A percentile compares a stretch with the other conserved stretches of the same genome.
Conservation (phyloP, 495 filamentous ascomycete species). For the Lepraria neglecta region DNA sequence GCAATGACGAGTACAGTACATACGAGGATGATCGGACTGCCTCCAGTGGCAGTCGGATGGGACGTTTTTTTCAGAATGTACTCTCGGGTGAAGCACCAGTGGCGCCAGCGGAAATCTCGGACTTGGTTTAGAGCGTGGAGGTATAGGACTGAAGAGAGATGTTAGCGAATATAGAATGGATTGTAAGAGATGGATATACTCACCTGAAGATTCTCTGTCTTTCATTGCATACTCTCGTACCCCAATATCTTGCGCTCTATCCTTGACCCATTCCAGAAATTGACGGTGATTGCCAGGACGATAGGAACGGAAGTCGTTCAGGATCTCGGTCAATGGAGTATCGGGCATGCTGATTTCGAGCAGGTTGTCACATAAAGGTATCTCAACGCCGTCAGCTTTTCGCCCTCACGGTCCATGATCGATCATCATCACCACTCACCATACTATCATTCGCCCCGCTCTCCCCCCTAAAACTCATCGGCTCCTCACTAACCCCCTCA, state of each 20-base stretch:
- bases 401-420: neutral
- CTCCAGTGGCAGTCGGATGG: slow-evolving; percentile 84
- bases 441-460: slow-evolving; percentile 86
- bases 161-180: slow-evolving; percentile 20
- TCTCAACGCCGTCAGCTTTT: slow-evolving; percentile 40
- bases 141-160: slow-evolving; percentile 50
- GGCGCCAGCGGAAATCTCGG: slow-evolving; percentile 81
- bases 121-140: slow-evolving; percentile 72
- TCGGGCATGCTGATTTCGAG: slow-evolving; percentile 72
- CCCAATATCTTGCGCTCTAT: slow-evolving; percentile 47
- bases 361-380: slow-evolving; percentile 80
- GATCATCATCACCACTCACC: slow-evolving; percentile 36
- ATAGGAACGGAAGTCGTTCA: slow-evolving; percentile 79
- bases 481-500: slow-evolving; percentile 68
- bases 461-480: slow-evolving; percentile 74
- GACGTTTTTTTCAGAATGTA: slow-evolving; percentile 79
- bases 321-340: slow-evolving; percentile 77
- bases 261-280: slow-evolving; percentile 67
- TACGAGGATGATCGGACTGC: slow-evolving; percentile 81
- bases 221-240: slow-evolving; percentile 57
- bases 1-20: slow-evolving; percentile 23
- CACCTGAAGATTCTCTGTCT: slow-evolving; percentile 41
- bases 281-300: slow-evolving; percentile 77
- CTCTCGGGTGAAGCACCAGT: slow-evolving; percentile 92
- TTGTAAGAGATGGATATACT: neutral